Evolutionary conservation across 2,329 filamentous ascomycete genomes (phyloP), one percentile per base, ranked within the genome.

Genomic region (Akanthomyces uredinophilus): DNA sequence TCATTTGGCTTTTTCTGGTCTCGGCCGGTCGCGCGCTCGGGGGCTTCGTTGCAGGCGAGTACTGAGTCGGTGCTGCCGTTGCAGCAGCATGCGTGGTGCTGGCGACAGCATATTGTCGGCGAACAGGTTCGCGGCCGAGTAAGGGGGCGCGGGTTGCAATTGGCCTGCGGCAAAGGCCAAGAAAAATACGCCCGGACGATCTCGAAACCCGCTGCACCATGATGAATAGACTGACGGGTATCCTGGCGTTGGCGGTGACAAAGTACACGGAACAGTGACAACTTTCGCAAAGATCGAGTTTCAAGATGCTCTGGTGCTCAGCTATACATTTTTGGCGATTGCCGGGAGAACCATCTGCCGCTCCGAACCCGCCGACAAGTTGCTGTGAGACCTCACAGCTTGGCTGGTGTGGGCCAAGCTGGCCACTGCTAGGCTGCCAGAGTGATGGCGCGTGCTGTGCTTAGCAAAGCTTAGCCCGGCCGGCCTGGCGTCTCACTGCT

Each of bases 1-100:
- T 82, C 64, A 98, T 83, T 77, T 99, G 95, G 18, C 92, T 89
- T 78, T 98, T 96, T 73, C 94, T 89, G 70, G 89, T 89, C 72
- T 96, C 90, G 52, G 93, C 85, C 22, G 88, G 89, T 72, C 94
- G 91, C 73, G 96, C 89, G 60, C 91, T 96, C 4, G 91, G 92
- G 3, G 93, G 94, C 75, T 97, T 92, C 1, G 87, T 89, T 0
- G 87, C 85, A 78, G 83, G 88, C 2, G 80, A 74, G 65, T 81
- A 81, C 66, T 82, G 76, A 63, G 77, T 73, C 1, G 80, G 80
- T 29, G 80, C 69, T 39, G 67, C 72, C 22, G 64, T 59, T 11
- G 50, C 49, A n/a, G 57, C 52, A 20, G 70, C 62, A 20, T 66
- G 63, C 7, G 66, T 64, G 18, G 70, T 20, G 49, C 41, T 59